These are phyloP conservation scores for Rhizoctonia solani DNA, from an alignment of 1,284 basidiomycete species.

Conservation along the genomic window DNA sequence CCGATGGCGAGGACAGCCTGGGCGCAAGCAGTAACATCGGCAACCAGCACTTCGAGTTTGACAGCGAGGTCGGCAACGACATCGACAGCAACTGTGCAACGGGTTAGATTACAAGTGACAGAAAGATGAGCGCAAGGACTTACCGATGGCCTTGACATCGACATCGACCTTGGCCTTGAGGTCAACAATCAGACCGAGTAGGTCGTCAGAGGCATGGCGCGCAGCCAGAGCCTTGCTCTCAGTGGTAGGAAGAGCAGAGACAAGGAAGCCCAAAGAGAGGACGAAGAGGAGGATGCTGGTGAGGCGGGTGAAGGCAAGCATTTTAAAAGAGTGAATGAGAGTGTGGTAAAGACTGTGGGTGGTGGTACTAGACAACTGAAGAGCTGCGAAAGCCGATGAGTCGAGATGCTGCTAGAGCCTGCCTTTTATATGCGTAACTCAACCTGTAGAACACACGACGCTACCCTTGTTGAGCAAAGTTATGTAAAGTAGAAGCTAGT, in stretches of 20 bases:
- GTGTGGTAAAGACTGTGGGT: background rate
- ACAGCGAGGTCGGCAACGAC: background rate
- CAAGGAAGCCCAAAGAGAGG: constrained; percentile 23
- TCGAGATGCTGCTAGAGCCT: too few relatives aligned
- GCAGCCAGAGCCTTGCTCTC: background rate
- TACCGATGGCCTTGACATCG: background rate
- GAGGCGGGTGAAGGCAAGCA: constrained; percentile 11
- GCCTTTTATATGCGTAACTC: too few relatives aligned
- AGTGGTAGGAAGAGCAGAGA: background rate
- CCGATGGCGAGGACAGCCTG: background rate
- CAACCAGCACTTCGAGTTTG: background rate
- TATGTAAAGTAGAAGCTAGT: too few relatives aligned
- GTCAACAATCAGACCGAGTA: background rate
- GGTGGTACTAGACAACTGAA: background rate
- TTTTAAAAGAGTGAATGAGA: background rate
- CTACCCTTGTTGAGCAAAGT: too few relatives aligned
- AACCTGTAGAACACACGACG: too few relatives aligned
- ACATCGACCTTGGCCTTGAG: background rate
- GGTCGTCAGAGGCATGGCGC: background rate
- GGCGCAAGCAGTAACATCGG: background rate
- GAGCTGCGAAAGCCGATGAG: background rate
- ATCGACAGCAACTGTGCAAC: background rate
- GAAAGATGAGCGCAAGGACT: background rate
- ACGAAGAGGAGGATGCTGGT: constrained; percentile 8
- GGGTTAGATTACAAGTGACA: background rate